Evolutionary conservation across 352 stramenopile species (phyloP).

Genomic region (Pilasporangium apinafurcum): DNA sequence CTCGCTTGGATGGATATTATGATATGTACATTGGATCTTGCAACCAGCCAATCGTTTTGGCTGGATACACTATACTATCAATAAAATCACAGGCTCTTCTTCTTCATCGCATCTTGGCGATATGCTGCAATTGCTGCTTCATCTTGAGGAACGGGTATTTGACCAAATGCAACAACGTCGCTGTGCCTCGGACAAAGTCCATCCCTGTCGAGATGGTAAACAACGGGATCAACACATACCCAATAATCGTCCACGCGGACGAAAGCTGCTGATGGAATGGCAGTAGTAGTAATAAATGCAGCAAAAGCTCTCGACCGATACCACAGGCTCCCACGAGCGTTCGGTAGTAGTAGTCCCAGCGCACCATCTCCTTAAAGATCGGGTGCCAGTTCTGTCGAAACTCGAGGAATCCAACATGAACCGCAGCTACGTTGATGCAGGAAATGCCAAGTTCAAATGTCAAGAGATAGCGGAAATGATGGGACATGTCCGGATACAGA

Average conservation of each 20-base stretch:
- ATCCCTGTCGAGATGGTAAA: conserved; percentile 47
- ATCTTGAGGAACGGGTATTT: conserved; percentile 22
- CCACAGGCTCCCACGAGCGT: conserved; percentile 37
- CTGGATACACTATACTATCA: too few relatives aligned
- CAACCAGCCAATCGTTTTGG: too few relatives aligned
- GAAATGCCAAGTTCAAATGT: conserved; percentile 50
- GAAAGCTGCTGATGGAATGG: conserved; percentile 26
- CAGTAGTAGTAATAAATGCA: conserved; percentile 55
- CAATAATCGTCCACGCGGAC: conserved; percentile 17
- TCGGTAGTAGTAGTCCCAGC: conserved; percentile 42
- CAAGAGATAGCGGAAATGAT: conserved; percentile 38
- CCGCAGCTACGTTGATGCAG: conserved; percentile 40
- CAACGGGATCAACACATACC: conserved; percentile 50
- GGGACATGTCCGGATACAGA: conserved; percentile 36
- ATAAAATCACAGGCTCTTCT: too few relatives aligned
- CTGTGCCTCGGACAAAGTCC: conserved; percentile 47
- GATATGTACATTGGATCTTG: too few relatives aligned
- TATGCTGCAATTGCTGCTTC: too few relatives aligned
- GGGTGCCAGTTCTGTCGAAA: conserved; percentile 53
- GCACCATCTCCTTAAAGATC: conserved; percentile 51
- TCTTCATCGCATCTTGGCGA: too few relatives aligned
- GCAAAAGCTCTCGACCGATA: conserved; percentile 50
- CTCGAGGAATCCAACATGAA: conserved; percentile 56
- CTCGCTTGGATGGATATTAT: too few relatives aligned
- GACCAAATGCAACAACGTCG: conserved; percentile 46